Conservation (phyloP, 768 basidiomycete genomes). For the Candolleomyces eurysporus region DNA sequence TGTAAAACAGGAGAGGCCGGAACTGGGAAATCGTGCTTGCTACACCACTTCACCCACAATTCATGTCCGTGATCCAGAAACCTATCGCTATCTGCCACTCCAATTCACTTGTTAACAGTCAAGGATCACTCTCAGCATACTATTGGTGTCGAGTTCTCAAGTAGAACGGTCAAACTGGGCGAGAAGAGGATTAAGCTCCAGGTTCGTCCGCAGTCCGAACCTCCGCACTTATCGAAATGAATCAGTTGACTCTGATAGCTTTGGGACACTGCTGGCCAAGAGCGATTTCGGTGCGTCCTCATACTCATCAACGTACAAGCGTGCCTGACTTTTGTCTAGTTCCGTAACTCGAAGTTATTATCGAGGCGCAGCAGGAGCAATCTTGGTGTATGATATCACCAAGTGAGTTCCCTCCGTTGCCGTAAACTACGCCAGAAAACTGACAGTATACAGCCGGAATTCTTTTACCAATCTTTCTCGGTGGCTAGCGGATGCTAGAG, state of each 20-base stretch:
- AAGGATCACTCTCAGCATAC: slow-evolving; percentile 97
- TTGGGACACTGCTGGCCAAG: slow-evolving; percentile 98
- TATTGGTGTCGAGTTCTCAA: slow-evolving; percentile 98
- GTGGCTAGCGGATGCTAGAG: slow-evolving; percentile 93
- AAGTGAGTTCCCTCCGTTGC: slow-evolving; percentile 45
- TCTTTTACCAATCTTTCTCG: slow-evolving; percentile 81
- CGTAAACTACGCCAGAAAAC: background rate
- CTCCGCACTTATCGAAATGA: slow-evolving; percentile 15
- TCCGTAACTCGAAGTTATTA: slow-evolving; percentile 96
- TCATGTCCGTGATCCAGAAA: slow-evolving; percentile 60
- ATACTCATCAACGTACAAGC: slow-evolving; percentile 1
- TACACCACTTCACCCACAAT: slow-evolving; percentile 97
- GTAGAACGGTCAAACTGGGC: slow-evolving; percentile 86
- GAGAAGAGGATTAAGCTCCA: slow-evolving; percentile 96
- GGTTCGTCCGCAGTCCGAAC: slow-evolving; percentile 43
- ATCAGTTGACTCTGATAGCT: slow-evolving; percentile 44
- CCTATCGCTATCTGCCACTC: slow-evolving; percentile 1
- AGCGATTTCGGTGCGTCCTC: slow-evolving; percentile 72
- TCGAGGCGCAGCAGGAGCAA: slow-evolving; percentile 88
- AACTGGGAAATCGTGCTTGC: slow-evolving; percentile 93
- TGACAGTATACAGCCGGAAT: slow-evolving; percentile 58
- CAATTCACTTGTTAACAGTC: slow-evolving; percentile 50
- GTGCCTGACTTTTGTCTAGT: slow-evolving; percentile 34
- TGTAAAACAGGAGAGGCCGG: slow-evolving; percentile 80
- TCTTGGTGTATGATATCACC: slow-evolving; percentile 93